Evolutionary conservation across 1,139 yeast genomes (phyloP).

Genomic region (Sugiyamaella grinbergsii): DNA sequence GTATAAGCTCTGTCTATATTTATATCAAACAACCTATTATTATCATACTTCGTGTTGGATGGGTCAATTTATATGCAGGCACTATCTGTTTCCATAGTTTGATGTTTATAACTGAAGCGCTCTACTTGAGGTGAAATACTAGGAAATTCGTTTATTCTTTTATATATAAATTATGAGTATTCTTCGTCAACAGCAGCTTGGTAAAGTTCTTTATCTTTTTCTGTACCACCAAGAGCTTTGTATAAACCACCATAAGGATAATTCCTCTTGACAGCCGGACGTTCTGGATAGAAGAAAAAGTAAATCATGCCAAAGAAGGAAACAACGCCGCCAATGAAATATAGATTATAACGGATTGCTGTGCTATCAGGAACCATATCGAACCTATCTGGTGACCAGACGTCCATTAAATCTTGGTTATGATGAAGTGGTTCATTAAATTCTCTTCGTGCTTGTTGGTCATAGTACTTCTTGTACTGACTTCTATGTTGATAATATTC

Average conservation of each 20-base stretch:
- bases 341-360: conserved; percentile 55
- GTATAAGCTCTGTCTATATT: not conserved
- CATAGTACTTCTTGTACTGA: conserved; percentile 76
- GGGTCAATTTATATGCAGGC: too few species aligned
- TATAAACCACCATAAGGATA: conserved; percentile 78
- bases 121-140: not conserved
- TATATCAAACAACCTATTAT: too few species aligned
- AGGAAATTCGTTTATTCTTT: not conserved
- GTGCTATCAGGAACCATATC: conserved; percentile 60
- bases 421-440: conserved; percentile 69
- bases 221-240: conserved; percentile 65
- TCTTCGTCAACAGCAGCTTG: conserved; percentile 18
- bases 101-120: too few species aligned
- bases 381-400: conserved; percentile 86
- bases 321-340: conserved; percentile 59
- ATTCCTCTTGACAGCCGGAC: conserved; percentile 75
- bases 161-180: conserved; percentile 16
- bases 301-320: conserved; percentile 58
- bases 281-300: conserved; percentile 67
- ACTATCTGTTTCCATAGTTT: too few species aligned
- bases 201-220: conserved; percentile 39
- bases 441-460: conserved; percentile 81
- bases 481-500: conserved; percentile 61
- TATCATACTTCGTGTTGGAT: too few species aligned
- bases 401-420: conserved; percentile 71